These are phyloP conservation scores for Dipodascopsis uninucleata DNA, from an alignment of 805 yeast species.

Conservation along the genomic window DNA sequence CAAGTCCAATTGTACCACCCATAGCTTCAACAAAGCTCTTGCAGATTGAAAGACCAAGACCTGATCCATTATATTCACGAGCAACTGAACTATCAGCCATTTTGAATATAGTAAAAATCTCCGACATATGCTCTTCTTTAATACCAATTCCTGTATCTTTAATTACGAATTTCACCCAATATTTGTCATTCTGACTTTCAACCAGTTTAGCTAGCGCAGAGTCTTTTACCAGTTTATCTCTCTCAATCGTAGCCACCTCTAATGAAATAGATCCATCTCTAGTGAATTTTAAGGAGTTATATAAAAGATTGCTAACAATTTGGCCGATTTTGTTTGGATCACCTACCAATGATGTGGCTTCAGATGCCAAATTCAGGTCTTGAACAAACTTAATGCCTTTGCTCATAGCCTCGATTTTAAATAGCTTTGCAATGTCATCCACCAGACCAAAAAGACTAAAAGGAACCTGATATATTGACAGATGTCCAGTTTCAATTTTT, in stretches of 20 bases:
- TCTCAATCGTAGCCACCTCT: neutral
- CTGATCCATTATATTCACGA: slow-evolving; percentile 15
- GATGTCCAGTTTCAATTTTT: slow-evolving; percentile 11
- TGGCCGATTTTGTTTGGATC: slow-evolving; percentile 7
- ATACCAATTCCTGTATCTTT: slow-evolving; percentile 17
- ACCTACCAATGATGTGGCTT: slow-evolving; percentile 1
- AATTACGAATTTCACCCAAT: slow-evolving; percentile 3
- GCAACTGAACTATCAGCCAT: slow-evolving; percentile 14
- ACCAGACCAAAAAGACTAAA: slow-evolving; percentile 8
- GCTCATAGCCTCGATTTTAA: slow-evolving; percentile 1
- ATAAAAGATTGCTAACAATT: slow-evolving; percentile 9
- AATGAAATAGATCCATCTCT: slow-evolving; percentile 4
- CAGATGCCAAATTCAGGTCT: neutral
- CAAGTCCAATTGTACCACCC: slow-evolving; percentile 8
- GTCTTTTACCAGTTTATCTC: too few relatives aligned
- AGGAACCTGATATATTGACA: slow-evolving; percentile 6
- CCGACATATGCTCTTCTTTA: neutral
- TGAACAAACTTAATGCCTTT: slow-evolving; percentile 2
- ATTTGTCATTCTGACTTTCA: neutral
- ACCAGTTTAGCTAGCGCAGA: too few relatives aligned
- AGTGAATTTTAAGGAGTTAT: slow-evolving; percentile 15
- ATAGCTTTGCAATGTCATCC: neutral
- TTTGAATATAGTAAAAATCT: slow-evolving; percentile 5
- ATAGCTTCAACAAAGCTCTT: slow-evolving; percentile 11
- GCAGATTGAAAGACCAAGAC: slow-evolving; percentile 14